Base-by-base conservation (phyloP, 371 early-diverging fungal species). In the Mortierella sp. region DNA sequence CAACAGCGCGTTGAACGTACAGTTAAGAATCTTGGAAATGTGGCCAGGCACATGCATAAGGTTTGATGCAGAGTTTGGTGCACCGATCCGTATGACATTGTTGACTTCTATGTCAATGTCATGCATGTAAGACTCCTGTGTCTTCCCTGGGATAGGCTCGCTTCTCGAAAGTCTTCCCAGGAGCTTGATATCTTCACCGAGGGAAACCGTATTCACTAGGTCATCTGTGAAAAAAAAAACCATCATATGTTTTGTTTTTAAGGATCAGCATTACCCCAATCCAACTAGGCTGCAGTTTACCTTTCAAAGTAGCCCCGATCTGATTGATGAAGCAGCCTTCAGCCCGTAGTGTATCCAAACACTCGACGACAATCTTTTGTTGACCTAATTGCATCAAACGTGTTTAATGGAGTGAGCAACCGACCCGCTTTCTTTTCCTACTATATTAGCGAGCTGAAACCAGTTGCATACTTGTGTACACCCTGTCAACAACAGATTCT, bases 401-500 rank as follows among this genome's bases (percentile, higher is more conserved):
- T 34, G 14, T 15, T 2, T 8, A 52, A 23, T 3, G 26, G 6
- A 23, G 41, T 14, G n/a, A 12, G 34, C 12, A 31, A 24, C 5
- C 30, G 26, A 42, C 32, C n/a, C 17, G 19, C 6, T 6, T 3
- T 51, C 23, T 32, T 15, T 23, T 31, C 24, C 2, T 24, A 21
- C 8, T 4, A 26, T 54, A 5, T 24, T 12, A 23, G 27, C 23
- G 17, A 15, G 30, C 12, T 9, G 2, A 27, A 12, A 52, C 17
- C 34, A 32, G 23, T 17, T 3, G 2, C 49, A 14, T 61, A 64
- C 75, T 70, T 17, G 49, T 53, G 37, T 58, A 70, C 0, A 70
- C 70, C 27, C 78, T 50, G 19, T 76, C 78, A n/a, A 54, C 24
- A n/a, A 76, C 56, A 1, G 65, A 69, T 42, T 76, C 78, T 1